Conservation (phyloP, 495 filamentous ascomycete genomes). For the Apiosordaria backusii region DNA sequence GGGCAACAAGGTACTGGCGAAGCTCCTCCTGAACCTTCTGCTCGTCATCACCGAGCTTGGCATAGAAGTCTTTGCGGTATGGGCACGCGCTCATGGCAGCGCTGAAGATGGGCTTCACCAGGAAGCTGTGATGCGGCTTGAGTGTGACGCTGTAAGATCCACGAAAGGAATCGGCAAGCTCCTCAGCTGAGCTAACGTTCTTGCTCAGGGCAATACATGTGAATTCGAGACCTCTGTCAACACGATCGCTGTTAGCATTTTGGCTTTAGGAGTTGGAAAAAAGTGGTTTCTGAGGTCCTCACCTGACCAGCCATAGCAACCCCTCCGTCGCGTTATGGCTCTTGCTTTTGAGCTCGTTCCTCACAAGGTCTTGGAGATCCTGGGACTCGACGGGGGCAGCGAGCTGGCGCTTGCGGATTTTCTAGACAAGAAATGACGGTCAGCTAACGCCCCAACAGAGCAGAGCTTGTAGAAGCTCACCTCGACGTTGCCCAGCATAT, state of each 20-base stretch:
- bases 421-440: slow-evolving; percentile 49
- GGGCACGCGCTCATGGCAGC: slow-evolving; percentile 90
- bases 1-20: slow-evolving; percentile 63
- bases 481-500: slow-evolving; percentile 89
- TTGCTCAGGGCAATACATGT: slow-evolving; percentile 76
- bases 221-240: slow-evolving; percentile 79
- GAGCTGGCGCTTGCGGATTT: slow-evolving; percentile 81
- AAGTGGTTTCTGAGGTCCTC: slow-evolving; percentile 17
- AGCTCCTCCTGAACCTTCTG: slow-evolving; percentile 59
- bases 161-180: slow-evolving; percentile 84
- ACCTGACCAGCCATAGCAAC: slow-evolving; percentile 89
- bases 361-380: slow-evolving; percentile 76
- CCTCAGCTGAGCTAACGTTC: slow-evolving; percentile 64
- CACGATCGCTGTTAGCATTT: slow-evolving; percentile 4
- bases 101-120: slow-evolving; percentile 85
- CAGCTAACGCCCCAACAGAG: neutral
- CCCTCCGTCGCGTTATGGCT: slow-evolving; percentile 85
- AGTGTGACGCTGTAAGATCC: slow-evolving; percentile 78
- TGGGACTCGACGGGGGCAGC: slow-evolving; percentile 71
- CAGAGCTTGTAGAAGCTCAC: slow-evolving; percentile 42
- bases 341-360: slow-evolving; percentile 82
- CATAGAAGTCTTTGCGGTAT: slow-evolving; percentile 86
- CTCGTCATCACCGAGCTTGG: slow-evolving; percentile 70
- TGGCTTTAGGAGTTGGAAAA: neutral
- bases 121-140: slow-evolving; percentile 81